phyloP scores from a whole-genome alignment of 208 protist species.

The Leishmania tarentolae region DNA sequence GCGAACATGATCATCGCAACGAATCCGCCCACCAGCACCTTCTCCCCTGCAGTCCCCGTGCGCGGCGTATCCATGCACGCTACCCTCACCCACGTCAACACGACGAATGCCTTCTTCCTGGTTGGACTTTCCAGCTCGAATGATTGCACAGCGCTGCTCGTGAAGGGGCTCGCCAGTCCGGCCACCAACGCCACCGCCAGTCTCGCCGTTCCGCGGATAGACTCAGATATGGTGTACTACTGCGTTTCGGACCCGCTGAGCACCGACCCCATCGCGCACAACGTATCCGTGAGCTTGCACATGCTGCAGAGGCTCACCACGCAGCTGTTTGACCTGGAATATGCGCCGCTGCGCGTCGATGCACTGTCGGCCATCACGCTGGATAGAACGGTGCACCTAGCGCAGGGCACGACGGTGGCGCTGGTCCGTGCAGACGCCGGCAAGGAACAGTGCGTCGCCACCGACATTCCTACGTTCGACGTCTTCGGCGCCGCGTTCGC shows the following conservation, averaged over 20 bases:
- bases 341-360: conserved; percentile 1
- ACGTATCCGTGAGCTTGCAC: conserved; percentile 1
- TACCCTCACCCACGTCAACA: conserved; percentile 3
- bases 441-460: neutral
- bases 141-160: neutral
- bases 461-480: conserved; percentile 4
- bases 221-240: neutral
- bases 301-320: neutral
- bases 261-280: neutral
- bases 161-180: neutral
- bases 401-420: conserved; percentile 8
- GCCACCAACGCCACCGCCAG: neutral
- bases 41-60: conserved; percentile 27
- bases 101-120: neutral
- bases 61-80: neutral
- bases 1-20: conserved; percentile 38
- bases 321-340: neutral
- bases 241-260: conserved; percentile 14
- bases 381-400: neutral
- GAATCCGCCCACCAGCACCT: conserved; percentile 18
- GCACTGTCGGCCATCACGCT: conserved; percentile 10
- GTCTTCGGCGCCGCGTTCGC: conserved; percentile 8
- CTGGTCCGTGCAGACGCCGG: neutral
- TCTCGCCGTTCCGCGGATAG: neutral
- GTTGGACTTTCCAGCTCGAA: neutral